These are phyloP conservation scores for Ophiocordyceps camponoti-leonardi DNA, from an alignment of 2,329 filamentous ascomycete species.

Conservation along the genomic window DNA sequence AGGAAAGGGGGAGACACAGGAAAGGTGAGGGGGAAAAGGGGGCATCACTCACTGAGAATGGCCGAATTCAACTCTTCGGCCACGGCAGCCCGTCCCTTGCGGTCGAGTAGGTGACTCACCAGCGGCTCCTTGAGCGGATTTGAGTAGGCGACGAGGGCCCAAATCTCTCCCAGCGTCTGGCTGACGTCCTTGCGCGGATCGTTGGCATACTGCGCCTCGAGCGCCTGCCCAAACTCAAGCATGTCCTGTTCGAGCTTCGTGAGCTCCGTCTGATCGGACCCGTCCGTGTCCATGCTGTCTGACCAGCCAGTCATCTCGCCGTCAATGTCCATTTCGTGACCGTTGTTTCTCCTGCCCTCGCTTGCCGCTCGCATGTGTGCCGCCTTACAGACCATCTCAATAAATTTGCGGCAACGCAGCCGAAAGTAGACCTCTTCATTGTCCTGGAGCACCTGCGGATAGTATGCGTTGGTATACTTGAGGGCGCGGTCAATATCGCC, in stretches of 20 bases:
- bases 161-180: slow-evolving; percentile 66
- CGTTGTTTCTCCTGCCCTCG: slow-evolving; percentile 24
- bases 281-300: slow-evolving; percentile 40
- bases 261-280: slow-evolving; percentile 16
- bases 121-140: slow-evolving; percentile 61
- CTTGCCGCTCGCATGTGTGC: slow-evolving; percentile 42
- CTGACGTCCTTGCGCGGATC: slow-evolving; percentile 54
- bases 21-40: neutral
- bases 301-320: slow-evolving; percentile 31
- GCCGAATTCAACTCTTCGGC: slow-evolving; percentile 90
- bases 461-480: slow-evolving; percentile 62
- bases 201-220: slow-evolving; percentile 60
- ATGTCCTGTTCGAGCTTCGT: slow-evolving; percentile 46
- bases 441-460: slow-evolving; percentile 61
- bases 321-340: slow-evolving; percentile 35
- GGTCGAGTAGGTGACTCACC: slow-evolving; percentile 63
- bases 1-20: neutral
- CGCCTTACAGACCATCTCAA: slow-evolving; percentile 76
- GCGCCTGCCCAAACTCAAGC: slow-evolving; percentile 60
- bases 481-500: slow-evolving; percentile 85
- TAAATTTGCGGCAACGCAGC: slow-evolving; percentile 76
- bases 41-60: slow-evolving; percentile 54
- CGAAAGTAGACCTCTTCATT: slow-evolving; percentile 80
- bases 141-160: slow-evolving; percentile 71
- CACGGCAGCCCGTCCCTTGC: slow-evolving; percentile 55